These are phyloP conservation scores for Kwoniella shandongensis DNA, from an alignment of 768 basidiomycete genomes.

Conservation along the genomic window DNA sequence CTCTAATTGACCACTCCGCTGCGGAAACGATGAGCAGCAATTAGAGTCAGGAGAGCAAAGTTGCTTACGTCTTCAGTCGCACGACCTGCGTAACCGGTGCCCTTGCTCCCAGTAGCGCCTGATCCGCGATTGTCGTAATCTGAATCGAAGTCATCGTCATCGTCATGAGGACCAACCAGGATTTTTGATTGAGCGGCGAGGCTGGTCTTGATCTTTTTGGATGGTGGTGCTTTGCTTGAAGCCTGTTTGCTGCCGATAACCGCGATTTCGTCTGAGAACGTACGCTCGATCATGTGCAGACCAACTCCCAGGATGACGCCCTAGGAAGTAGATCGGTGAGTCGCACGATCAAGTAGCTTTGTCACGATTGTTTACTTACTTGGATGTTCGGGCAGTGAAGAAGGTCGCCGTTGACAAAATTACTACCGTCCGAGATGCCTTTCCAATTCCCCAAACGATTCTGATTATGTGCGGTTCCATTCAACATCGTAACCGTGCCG, in stretches of 20 bases:
- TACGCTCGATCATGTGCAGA: constrained; percentile 76
- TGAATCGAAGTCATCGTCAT: neutral
- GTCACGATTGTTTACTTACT: constrained; percentile 23
- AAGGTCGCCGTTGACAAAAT: constrained; percentile 65
- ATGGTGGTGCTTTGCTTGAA: constrained; percentile 7
- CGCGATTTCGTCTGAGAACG: constrained; percentile 57
- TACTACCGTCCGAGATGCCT: too few species aligned
- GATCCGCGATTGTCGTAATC: neutral
- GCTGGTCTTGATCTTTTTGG: constrained; percentile 36
- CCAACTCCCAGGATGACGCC: constrained; percentile 90
- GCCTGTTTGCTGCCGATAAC: too few species aligned
- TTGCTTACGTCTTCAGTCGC: constrained; percentile 72
- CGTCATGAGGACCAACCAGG: neutral
- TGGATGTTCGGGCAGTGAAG: constrained; percentile 83
- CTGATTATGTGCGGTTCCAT: too few species aligned
- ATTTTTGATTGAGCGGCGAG: constrained; percentile 13
- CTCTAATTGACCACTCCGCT: constrained; percentile 79
- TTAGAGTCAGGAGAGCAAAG: constrained; percentile 43
- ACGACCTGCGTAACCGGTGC: constrained; percentile 83
- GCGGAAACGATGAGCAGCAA: neutral
- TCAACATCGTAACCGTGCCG: too few species aligned
- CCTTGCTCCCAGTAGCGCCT: constrained; percentile 55
- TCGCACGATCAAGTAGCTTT: neutral
- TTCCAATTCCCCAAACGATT: too few species aligned
- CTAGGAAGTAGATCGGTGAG: constrained; percentile 54